Conservation (phyloP, 768 basidiomycete genomes). For the Daedaleopsis sinensis region DNA sequence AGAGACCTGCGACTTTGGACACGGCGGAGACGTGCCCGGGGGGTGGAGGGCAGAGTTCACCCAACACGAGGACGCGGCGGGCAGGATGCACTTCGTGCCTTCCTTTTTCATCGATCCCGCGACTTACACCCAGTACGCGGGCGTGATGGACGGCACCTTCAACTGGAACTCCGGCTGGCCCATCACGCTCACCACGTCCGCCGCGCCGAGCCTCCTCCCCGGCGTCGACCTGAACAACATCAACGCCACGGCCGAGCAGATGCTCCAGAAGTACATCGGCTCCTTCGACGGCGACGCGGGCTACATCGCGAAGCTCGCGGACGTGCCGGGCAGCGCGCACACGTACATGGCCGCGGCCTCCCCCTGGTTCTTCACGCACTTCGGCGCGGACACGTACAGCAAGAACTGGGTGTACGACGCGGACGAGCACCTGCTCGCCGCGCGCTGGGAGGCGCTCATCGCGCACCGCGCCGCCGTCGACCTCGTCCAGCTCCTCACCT, state of each 20-base stretch:
- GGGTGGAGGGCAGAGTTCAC: conserved; percentile 49
- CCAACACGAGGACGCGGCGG: conserved; percentile 33
- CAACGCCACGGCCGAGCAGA: conserved; percentile 11
- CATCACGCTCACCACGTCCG: conserved; percentile 39
- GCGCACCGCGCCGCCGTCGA: conserved; percentile 48
- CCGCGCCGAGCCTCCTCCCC: conserved; percentile 40
- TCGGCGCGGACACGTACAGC: conserved; percentile 56
- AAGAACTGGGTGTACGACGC: conserved; percentile 66
- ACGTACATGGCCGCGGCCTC: conserved; percentile 49
- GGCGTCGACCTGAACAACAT: conserved; percentile 23
- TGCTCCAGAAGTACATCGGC: conserved; percentile 28
- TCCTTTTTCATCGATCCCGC: conserved; percentile 61
- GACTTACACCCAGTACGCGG: conserved; percentile 41
- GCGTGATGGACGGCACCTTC: conserved; percentile 61
- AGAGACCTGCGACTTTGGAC: conserved; percentile 61
- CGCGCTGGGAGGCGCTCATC: conserved; percentile 68
- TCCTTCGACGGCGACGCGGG: conserved; percentile 36
- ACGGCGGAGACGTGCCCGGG: conserved; percentile 43
- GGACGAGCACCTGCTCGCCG: conserved; percentile 63
- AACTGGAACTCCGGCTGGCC: conserved; percentile 66
- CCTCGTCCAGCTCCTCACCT: conserved; percentile 63
- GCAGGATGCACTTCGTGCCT: conserved; percentile 58
- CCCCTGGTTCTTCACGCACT: conserved; percentile 80
- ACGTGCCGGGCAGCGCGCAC: conserved; percentile 24
- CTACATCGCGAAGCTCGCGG: conserved; percentile 37